Evolutionary conservation across 2,329 filamentous ascomycete species (phyloP).

Genomic region (Peltaster fructicola): DNA sequence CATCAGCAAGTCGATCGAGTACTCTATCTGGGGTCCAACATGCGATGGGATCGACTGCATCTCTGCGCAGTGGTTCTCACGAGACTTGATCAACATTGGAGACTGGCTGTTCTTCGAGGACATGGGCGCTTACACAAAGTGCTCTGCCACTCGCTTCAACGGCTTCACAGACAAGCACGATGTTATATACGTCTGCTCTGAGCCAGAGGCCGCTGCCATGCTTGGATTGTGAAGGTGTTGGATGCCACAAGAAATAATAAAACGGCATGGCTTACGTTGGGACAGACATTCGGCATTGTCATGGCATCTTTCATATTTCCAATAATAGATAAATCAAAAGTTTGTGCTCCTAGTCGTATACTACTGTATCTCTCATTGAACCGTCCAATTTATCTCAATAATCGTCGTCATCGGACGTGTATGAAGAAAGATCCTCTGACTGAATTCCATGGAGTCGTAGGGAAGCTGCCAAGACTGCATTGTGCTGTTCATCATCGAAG

Average conservation of each 20-base stretch:
- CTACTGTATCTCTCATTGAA: too few relatives aligned
- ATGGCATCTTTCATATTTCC: too few relatives aligned
- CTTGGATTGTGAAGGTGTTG: constrained; percentile 28
- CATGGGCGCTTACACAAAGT: constrained; percentile 98
- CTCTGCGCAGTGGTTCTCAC: constrained; percentile 59
- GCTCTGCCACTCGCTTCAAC: constrained; percentile 94
- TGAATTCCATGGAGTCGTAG: too few relatives aligned
- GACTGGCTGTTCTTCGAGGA: constrained; percentile 99
- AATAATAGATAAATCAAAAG: too few relatives aligned
- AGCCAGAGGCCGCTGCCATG: constrained; percentile 66
- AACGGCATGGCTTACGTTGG: too few relatives aligned
- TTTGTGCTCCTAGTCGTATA: too few relatives aligned
- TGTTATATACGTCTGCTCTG: constrained; percentile 86
- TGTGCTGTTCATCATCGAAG: constrained; percentile 1
- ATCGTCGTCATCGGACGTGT: too few relatives aligned
- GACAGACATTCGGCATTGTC: too few relatives aligned
- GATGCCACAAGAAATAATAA: too few relatives aligned
- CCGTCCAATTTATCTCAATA: too few relatives aligned
- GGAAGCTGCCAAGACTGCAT: too few relatives aligned
- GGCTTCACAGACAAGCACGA: constrained; percentile 88
- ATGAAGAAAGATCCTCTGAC: too few relatives aligned
- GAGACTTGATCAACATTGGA: constrained; percentile 66
- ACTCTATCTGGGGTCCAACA: constrained; percentile 95
- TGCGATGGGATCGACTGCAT: constrained; percentile 97
- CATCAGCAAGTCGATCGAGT: constrained; percentile 40